Percentiles rank a stretch among this genome's conserved stretches.
These are phyloP conservation scores for Candida parachauliodes DNA, from an alignment of 805 yeast species.

Conservation along the genomic window DNA sequence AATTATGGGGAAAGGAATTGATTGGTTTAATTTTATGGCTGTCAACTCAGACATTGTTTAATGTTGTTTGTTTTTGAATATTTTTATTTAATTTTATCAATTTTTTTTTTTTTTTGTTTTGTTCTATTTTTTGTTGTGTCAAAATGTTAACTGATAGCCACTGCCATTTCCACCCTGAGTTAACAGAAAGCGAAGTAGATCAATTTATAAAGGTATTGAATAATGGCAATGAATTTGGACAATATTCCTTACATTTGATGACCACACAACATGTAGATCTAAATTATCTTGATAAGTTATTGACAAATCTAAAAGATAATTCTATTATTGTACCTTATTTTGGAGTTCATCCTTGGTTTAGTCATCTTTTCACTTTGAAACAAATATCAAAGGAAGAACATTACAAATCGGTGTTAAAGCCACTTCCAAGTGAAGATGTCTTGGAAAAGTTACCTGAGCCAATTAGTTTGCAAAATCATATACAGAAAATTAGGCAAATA, in stretches of 20 bases:
- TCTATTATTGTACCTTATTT: constrained; percentile 42
- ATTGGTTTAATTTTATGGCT: constrained; percentile 52
- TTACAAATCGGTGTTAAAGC: constrained; percentile 50
- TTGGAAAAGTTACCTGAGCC: constrained; percentile 62
- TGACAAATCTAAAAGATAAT: constrained; percentile 9
- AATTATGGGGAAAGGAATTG: constrained; percentile 66
- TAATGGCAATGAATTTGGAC: constrained; percentile 5
- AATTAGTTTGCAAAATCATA: constrained; percentile 32
- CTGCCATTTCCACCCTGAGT: constrained; percentile 28
- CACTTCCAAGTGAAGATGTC: constrained; percentile 34
- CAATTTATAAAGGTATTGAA: constrained; percentile 12
- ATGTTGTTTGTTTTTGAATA: constrained; percentile 3
- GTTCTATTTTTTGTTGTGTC: background rate
- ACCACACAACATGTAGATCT: constrained; percentile 35
- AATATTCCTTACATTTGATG: constrained; percentile 31
- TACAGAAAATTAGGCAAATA: constrained; percentile 25
- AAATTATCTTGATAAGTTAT: constrained; percentile 19
- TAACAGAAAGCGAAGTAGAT: constrained; percentile 10
- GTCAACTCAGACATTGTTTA: constrained; percentile 37
- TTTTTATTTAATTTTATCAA: too few relatives aligned
- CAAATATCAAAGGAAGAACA: constrained; percentile 43
- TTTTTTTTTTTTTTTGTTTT: constrained; percentile 2
- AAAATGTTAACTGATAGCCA: constrained; percentile 24
- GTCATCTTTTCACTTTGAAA: constrained; percentile 54
- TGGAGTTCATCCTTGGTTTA: constrained; percentile 93